Base-by-base conservation (phyloP, 805 yeast genomes). In the Lipomyces yamanashiensis region DNA sequence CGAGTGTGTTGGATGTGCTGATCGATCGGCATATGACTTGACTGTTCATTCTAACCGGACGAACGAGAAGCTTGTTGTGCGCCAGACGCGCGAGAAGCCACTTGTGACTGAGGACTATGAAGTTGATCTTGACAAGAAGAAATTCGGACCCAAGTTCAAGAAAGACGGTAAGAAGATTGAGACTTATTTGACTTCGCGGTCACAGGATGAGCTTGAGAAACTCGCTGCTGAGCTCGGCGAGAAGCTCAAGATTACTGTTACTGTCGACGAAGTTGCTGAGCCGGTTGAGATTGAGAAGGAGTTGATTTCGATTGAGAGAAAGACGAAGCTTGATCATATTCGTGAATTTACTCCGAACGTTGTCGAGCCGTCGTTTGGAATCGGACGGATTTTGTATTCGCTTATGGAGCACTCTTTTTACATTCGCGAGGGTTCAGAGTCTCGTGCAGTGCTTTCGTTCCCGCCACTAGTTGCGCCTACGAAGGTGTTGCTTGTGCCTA, bases 1-100 rank as follows among this genome's bases (percentile, higher is more conserved):
- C 73, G 99, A 95, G 82, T 96, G 99, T 87, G 98, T 95, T 76
- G 99, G 99, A 71, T 95, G 98, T 82, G 99, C 99, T 70, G 99
- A 95, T 80, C 87, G 99, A 82, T 90, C 97, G 52, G 99, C 99
- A 48, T 95, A 91, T 76, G 99, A 95, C 80, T 85, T 95, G 78
- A 84, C 93, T 54, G 99, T 96, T 66, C 99, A 95, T 77, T 80
- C 98, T 51, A 95, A 93, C 62, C 89, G 90, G 79, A 95, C 99
- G 63, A 91, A 91, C 79, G 97, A 91, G 81, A 93, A 92, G 79
- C 82, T 95, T 72, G 92, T 92, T 64, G 99, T 95, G 52, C 89
- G 98, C 83, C 89, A 95, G 80, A 84, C 90, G 62, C 84, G 95
- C 72, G 86, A 89, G 47, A 88, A 85, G 76, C 99, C 99, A 65